Evolutionary conservation across 345 rosid genomes (phyloP).

Genomic region (Euphorbia pulcherrima): DNA sequence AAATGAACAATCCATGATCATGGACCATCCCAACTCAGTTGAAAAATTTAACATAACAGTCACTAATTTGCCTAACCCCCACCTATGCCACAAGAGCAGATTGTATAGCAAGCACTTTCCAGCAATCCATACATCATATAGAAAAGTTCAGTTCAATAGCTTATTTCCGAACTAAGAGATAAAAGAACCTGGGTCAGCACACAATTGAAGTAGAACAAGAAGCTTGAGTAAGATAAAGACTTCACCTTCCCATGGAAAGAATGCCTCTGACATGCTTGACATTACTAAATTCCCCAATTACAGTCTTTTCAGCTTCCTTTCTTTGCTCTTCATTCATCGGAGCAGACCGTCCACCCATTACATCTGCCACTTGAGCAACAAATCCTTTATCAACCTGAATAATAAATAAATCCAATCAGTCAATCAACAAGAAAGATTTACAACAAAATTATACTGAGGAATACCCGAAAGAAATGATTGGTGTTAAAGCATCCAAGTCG

Average conservation of each 20-base stretch:
- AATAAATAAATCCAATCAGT: neutral
- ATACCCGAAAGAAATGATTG: slow-evolving; percentile 92
- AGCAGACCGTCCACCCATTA: slow-evolving; percentile 65
- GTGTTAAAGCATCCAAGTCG: slow-evolving; percentile 88
- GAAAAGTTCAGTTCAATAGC: no score
- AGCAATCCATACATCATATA: neutral
- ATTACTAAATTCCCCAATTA: slow-evolving; percentile 82
- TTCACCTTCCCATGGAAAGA: slow-evolving; percentile 85
- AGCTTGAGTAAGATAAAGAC: neutral
- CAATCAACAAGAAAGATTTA: neutral
- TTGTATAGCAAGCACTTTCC: neutral
- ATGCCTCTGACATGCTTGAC: slow-evolving; percentile 88
- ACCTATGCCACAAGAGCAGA: neutral
- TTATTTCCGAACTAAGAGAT: neutral
- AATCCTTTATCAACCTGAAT: slow-evolving; percentile 87
- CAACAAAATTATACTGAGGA: neutral
- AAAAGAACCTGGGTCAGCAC: neutral
- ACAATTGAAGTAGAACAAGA: neutral
- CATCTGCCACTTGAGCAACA: slow-evolving; percentile 98
- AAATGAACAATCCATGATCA: neutral
- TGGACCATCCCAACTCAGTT: neutral
- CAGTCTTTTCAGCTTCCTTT: slow-evolving; percentile 62
- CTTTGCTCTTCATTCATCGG: slow-evolving; percentile 85
- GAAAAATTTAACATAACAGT: neutral
- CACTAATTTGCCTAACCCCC: neutral